phyloP scores from a whole-genome alignment of 2,329 filamentous ascomycete species.

The Ilyonectria sp. region DNA sequence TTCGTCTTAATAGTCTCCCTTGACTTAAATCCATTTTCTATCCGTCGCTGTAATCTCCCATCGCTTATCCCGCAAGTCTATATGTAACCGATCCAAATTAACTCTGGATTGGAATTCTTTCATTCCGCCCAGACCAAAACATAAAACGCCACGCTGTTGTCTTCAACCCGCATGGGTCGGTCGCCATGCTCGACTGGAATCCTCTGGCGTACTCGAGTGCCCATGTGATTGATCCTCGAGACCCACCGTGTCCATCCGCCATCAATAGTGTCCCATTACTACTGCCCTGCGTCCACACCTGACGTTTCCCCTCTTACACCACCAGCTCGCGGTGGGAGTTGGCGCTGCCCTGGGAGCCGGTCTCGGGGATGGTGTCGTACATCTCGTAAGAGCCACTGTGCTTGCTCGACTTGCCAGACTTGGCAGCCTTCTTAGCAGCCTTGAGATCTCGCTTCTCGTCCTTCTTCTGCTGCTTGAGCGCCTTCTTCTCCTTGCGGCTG shows the following conservation, averaged over 20 bases:
- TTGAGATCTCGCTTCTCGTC: conserved; percentile 44
- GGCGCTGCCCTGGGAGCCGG: conserved; percentile 15
- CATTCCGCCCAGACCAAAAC: conserved; percentile 15
- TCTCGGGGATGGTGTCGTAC: conserved; percentile 27
- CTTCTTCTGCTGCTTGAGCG: conserved; percentile 56
- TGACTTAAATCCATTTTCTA: not conserved
- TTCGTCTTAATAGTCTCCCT: not conserved
- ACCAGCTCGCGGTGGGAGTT: conserved; percentile 19
- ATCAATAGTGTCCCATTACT: not conserved
- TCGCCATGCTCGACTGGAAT: conserved; percentile 13
- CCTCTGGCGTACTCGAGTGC: conserved; percentile 3
- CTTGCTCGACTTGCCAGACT: conserved; percentile 6
- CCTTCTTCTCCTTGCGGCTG: conserved; percentile 62
- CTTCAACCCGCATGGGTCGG: conserved; percentile 6
- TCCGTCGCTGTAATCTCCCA: not conserved
- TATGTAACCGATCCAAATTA: conserved; percentile 15
- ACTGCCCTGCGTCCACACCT: not conserved
- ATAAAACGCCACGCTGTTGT: conserved; percentile 16
- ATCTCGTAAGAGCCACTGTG: conserved; percentile 31
- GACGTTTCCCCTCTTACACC: conserved; percentile 4
- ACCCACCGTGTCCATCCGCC: not conserved
- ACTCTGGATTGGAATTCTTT: conserved; percentile 4
- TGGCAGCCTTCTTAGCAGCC: conserved; percentile 43
- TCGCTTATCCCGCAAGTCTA: conserved; percentile 4
- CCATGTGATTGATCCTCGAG: conserved; percentile 10